Evolutionary conservation across 2,329 filamentous ascomycete genomes (phyloP).

Genomic region (Cladophialophora carrionii): DNA sequence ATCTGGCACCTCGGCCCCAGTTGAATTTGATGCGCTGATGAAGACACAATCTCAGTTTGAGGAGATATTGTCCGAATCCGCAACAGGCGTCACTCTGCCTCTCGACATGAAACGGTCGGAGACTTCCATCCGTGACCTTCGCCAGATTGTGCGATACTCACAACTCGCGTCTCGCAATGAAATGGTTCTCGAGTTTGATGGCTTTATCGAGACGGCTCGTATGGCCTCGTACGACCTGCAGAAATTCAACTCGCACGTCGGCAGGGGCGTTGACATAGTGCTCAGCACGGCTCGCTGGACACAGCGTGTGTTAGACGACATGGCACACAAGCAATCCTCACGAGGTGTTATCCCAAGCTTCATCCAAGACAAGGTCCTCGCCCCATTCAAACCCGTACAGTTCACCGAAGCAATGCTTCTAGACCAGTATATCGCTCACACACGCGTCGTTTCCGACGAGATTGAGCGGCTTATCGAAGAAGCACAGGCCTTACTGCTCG

Average conservation of each 20-base stretch:
- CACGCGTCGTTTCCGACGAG: slow-evolving; percentile 68
- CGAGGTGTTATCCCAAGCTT: slow-evolving; percentile 48
- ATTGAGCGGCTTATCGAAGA: slow-evolving; percentile 70
- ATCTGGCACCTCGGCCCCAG: slow-evolving; percentile 42
- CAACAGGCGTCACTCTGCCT: slow-evolving; percentile 68
- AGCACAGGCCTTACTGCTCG: slow-evolving; percentile 67
- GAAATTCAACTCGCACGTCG: slow-evolving; percentile 76
- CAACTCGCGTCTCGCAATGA: slow-evolving; percentile 67
- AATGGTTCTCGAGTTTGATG: slow-evolving; percentile 73
- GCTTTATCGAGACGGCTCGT: slow-evolving; percentile 71
- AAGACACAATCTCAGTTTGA: slow-evolving; percentile 75
- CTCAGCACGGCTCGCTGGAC: slow-evolving; percentile 78
- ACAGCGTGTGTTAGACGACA: slow-evolving; percentile 66
- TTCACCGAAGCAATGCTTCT: slow-evolving; percentile 66
- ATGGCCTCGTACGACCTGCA: slow-evolving; percentile 69
- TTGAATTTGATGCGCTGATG: slow-evolving; percentile 77
- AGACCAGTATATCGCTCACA: slow-evolving; percentile 76
- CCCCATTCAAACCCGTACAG: slow-evolving; percentile 65
- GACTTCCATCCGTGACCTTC: slow-evolving; percentile 72
- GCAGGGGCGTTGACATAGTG: slow-evolving; percentile 72
- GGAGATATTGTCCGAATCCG: slow-evolving; percentile 69
- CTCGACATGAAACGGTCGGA: slow-evolving; percentile 80
- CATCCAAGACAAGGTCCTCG: slow-evolving; percentile 53
- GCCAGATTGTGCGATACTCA: slow-evolving; percentile 71
- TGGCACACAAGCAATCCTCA: slow-evolving; percentile 52